These are phyloP conservation scores for Cladosporium sp. DNA, from an alignment of 2,329 filamentous ascomycete species.

Conservation along the genomic window DNA sequence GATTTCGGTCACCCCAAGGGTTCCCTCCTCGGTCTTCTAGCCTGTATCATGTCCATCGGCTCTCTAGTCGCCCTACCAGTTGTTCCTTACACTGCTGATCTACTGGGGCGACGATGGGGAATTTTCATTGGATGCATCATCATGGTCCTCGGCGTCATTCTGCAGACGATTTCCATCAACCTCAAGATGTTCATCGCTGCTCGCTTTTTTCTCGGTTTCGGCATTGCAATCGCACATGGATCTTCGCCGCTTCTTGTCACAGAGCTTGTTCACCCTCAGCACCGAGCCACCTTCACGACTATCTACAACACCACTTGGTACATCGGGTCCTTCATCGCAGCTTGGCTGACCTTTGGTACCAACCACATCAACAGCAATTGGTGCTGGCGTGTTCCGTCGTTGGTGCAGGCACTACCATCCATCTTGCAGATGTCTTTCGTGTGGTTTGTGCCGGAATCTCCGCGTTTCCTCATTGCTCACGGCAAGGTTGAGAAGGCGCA, in stretches of 20 bases:
- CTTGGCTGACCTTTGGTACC: conserved; percentile 43
- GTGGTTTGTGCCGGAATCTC: conserved; percentile 53
- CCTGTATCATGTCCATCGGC: conserved; percentile 46
- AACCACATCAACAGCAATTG: conserved; percentile 37
- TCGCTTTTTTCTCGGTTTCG: conserved; percentile 35
- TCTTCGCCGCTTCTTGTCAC: conserved; percentile 27
- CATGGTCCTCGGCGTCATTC: conserved; percentile 41
- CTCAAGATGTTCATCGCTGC: conserved; percentile 41
- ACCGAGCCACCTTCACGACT: conserved; percentile 43
- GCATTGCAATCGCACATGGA: conserved; percentile 36
- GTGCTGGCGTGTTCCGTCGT: conserved; percentile 49
- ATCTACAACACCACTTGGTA: conserved; percentile 45
- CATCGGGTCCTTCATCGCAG: conserved; percentile 40
- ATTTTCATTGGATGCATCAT: conserved; percentile 43
- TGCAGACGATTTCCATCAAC: conserved; percentile 36
- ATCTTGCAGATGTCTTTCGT: conserved; percentile 41
- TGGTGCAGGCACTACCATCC: conserved; percentile 46
- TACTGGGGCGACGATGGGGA: conserved; percentile 41
- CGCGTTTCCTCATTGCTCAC: conserved; percentile 52
- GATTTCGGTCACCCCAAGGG: conserved; percentile 28
- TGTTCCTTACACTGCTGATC: conserved; percentile 44
- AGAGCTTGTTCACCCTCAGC: conserved; percentile 45
- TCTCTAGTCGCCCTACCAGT: conserved; percentile 43
- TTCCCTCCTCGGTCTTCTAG: conserved; percentile 39
- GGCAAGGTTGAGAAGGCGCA: conserved; percentile 47